Evolutionary conservation across 2,329 filamentous ascomycete genomes (phyloP), one percentile per base, ranked within the genome.

Genomic region (Cytospora piceicola): DNA sequence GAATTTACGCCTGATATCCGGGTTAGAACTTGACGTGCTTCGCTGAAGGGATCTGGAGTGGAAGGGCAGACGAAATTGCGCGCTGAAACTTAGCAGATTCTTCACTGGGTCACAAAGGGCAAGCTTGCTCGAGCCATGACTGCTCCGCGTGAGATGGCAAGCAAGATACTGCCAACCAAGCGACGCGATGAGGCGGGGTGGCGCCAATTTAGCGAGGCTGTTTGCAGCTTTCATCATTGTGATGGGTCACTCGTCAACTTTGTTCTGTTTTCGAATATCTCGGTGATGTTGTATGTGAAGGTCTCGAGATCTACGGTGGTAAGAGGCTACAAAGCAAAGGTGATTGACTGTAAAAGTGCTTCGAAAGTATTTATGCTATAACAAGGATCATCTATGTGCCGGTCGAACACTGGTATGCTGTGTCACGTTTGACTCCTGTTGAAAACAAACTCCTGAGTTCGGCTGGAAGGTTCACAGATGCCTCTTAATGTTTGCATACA

Each of bases 1-100:
- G 30, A 61, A 61, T 20, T 61, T 61, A 24, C 59, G 34, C 51
- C 55, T 51, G 27, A 61, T 39, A 24, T 61, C 59, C 24, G 55
- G n/a, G 22, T 54, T 22, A 1, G 51, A 46, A 12, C n/a, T 34
- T 14, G 42, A 11, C 20, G 24, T 2, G 42, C n/a, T 24, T 17
- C 12, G 17, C 8, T 22, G 42, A 24, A 17, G 39, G 17, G 39
- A 46, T n/a, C n/a, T 1, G 42, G 5, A 17, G 20, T 49, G n/a
- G n/a, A 12, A 22, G 42, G n/a, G 15, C 24, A n/a, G 42, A 22
- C 20, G 59, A 15, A 34, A 51, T 24, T 3, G 32, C 22, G 24
- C 8, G 4, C 15, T 29, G n/a, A 27, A 51, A 12, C 14, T 7
- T n/a, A 27, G 24, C 7, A 24, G 20, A 20, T 32, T 1, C 17